A percentile compares a stretch with the other conserved stretches of the same genome.
Evolutionary conservation across 768 basidiomycete species (phyloP).

Genomic region (Austroboletus festivus): DNA sequence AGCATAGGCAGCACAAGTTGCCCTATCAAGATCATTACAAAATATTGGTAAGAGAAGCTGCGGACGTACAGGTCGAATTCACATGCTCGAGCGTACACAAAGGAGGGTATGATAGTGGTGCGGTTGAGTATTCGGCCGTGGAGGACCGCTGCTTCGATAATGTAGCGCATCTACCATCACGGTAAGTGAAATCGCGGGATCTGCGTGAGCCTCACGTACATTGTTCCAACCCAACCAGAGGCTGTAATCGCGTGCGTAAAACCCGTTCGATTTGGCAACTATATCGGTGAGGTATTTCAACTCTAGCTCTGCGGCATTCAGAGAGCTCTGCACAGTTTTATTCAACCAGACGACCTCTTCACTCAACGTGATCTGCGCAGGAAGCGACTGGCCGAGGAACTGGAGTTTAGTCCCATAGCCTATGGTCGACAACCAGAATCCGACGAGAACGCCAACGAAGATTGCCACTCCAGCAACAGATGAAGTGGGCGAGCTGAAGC

Average conservation of each 20-base stretch:
- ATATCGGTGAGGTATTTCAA: conserved; percentile 33
- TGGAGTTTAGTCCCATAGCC: conserved; percentile 13
- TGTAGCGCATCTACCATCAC: conserved; percentile 43
- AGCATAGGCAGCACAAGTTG: conserved; percentile 39
- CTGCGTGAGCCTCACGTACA: conserved; percentile 20
- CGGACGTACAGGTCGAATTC: conserved; percentile 33
- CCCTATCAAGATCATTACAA: conserved; percentile 11
- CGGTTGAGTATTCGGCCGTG: conserved; percentile 43
- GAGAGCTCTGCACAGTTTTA: background rate
- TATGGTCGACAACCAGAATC: conserved; percentile 21
- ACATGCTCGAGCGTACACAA: conserved; percentile 46
- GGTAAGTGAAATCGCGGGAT: background rate
- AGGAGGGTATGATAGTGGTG: conserved; percentile 44
- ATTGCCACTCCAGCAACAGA: conserved; percentile 20
- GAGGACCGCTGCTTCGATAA: conserved; percentile 42
- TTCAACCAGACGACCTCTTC: conserved; percentile 15
- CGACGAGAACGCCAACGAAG: conserved; percentile 28
- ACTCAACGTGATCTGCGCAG: conserved; percentile 6
- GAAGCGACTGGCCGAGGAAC: conserved; percentile 15
- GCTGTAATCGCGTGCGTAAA: conserved; percentile 44
- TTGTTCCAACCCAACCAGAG: conserved; percentile 52
- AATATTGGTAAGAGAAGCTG: background rate
- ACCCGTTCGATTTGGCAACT: conserved; percentile 41
- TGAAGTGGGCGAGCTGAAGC: background rate
- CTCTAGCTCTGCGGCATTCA: conserved; percentile 15